Evolutionary conservation across 306 rosid genomes (phyloP).

Genomic region (Pyrus pyrifolia): DNA sequence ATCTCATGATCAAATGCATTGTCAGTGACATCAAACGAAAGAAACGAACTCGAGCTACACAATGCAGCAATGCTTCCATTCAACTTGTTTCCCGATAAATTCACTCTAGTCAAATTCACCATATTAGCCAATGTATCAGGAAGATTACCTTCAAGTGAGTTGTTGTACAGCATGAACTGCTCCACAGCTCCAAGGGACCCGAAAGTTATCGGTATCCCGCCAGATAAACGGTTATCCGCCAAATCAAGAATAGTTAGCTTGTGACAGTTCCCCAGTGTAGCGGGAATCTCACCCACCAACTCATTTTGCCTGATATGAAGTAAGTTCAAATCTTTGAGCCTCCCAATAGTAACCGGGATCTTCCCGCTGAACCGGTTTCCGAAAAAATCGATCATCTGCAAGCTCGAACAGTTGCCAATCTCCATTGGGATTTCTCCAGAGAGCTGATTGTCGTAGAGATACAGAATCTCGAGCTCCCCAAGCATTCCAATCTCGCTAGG

Average conservation of each 20-base stretch:
- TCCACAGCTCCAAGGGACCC: constrained; percentile 52
- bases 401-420: constrained; percentile 77
- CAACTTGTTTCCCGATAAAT: constrained; percentile 65
- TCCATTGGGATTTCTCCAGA: constrained; percentile 70
- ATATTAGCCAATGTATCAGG: constrained; percentile 52
- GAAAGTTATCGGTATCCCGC: constrained; percentile 61
- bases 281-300: constrained; percentile 78
- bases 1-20: constrained; percentile 64
- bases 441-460: constrained; percentile 78
- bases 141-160: constrained; percentile 86
- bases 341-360: constrained; percentile 73
- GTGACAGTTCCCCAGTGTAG: constrained; percentile 67
- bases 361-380: constrained; percentile 70
- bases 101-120: constrained; percentile 72
- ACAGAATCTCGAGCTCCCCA: constrained; percentile 57
- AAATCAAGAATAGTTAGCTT: constrained; percentile 61
- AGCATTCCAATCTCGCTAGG: constrained; percentile 86
- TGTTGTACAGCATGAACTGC: constrained; percentile 87
- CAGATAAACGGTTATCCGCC: constrained; percentile 76
- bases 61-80: constrained; percentile 70
- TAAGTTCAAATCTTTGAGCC: constrained; percentile 59
- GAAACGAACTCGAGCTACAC: constrained; percentile 54
- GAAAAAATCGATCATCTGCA: constrained; percentile 78
- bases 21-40: constrained; percentile 73
- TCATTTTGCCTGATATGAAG: constrained; percentile 87